Base-by-base conservation (phyloP, 2,329 filamentous ascomycete genomes). In the Leptoxyphium fumago region DNA sequence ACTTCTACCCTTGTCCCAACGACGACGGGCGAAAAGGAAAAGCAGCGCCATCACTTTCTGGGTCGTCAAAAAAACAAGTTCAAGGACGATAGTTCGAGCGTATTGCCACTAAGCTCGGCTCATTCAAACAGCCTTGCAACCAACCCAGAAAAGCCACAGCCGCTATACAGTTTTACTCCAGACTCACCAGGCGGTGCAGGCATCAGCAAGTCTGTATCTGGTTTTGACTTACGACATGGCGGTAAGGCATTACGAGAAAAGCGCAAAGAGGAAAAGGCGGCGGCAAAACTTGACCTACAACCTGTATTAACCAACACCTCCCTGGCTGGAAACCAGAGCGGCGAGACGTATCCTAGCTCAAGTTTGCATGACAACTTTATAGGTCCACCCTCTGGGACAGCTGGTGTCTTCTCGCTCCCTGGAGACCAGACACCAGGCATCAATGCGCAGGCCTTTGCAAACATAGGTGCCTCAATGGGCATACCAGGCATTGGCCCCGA, bases 181-280 rank as follows among this genome's bases (percentile, higher is more conserved):
- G 73, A 80, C 7, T 86, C 80, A 47, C 82, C 84, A 1, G 80
- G 74, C 0, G 77, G 79, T 11, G 73, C 71, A 42, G 73, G 74
- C 29, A 94, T 96, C 59, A 73, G 80, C 32, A 93, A 91, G 64
- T 82, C 81, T 2, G 83, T 91, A 57, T 89, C 83, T 46, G 83
- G 82, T 0, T 68, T 89, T 38, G 84, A 89, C 61, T 66, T 89
- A 21, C 72, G 84, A 42, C 84, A 89, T 64, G 84, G 82, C 38
- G 84, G 80, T 1, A 74, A 82, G 38, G 82, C 80, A 6, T 63
- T 88, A 39, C 75, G 83, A 32, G 86, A 94, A 58, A 94, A 89
- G 49, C 71, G 71, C 52, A 72, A 70, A 47, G 69, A 72, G 52
- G 70, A 72, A 47, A 72, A 72, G 48, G 65, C 65, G 18, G 63